A percentile compares a stretch with the other conserved stretches of the same genome.
Conservation (phyloP, 1,139 yeast genomes). For the Kurtzmaniella quercitrusa region DNA sequence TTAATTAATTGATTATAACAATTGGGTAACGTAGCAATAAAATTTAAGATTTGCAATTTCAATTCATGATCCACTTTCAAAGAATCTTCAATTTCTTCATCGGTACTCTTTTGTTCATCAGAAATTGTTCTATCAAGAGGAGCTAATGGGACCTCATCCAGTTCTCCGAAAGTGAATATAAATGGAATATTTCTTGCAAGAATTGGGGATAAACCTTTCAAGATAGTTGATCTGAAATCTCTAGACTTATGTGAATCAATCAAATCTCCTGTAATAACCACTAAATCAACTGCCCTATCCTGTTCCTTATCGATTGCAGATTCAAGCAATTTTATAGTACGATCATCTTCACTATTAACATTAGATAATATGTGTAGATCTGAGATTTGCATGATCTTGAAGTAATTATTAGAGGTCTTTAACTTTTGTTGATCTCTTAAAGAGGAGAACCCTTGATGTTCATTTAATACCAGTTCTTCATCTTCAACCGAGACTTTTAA, state of each 20-base stretch:
- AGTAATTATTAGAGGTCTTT: constrained; percentile 11
- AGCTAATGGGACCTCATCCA: constrained; percentile 12
- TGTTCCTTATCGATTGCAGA: constrained; percentile 23
- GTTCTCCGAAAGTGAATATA: constrained; percentile 40
- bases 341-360: constrained; percentile 24
- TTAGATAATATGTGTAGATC: constrained; percentile 39
- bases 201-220: constrained; percentile 35
- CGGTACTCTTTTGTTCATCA: background rate
- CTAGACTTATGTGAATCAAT: constrained; percentile 22
- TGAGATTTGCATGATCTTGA: constrained; percentile 34
- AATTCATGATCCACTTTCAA: constrained; percentile 30
- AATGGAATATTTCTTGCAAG: constrained; percentile 27
- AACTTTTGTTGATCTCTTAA: constrained; percentile 5
- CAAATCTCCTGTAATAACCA: constrained; percentile 42
- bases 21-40: constrained; percentile 32
- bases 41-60: constrained; percentile 14
- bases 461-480: constrained; percentile 2
- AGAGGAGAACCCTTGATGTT: constrained; percentile 1
- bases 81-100: constrained; percentile 9
- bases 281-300: constrained; percentile 22
- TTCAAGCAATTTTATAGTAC: constrained; percentile 27
- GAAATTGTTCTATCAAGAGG: background rate
- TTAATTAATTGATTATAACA: constrained; percentile 26
- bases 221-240: constrained; percentile 31
- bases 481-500: constrained; percentile 5